phyloP scores from a whole-genome alignment of 2,329 filamentous ascomycete species.

The Pyrenochaeta sp. region DNA sequence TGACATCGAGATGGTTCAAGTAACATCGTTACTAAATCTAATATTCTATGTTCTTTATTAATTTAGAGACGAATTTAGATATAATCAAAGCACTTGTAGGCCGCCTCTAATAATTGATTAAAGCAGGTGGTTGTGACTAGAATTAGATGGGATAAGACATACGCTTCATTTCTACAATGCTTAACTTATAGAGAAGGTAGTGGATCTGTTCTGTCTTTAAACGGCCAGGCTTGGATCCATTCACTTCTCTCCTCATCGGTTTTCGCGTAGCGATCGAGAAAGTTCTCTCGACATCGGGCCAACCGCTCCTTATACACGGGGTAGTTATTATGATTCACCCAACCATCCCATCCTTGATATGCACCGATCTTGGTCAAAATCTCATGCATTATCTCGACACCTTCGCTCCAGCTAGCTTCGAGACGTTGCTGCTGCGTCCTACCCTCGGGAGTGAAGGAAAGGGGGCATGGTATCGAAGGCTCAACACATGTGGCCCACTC shows the following conservation, averaged over 20 bases:
- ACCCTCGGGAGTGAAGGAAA: conserved; percentile 23
- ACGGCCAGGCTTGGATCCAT: conserved; percentile 25
- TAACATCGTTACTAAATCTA: too few relatives aligned
- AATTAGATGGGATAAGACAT: too few relatives aligned
- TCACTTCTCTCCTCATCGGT: conserved; percentile 24
- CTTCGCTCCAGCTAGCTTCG: conserved; percentile 24
- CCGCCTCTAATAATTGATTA: too few relatives aligned
- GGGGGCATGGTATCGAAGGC: conserved; percentile 19
- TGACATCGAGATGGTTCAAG: too few relatives aligned
- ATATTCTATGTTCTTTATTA: too few relatives aligned
- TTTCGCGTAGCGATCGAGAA: conserved; percentile 24
- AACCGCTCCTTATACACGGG: conserved; percentile 26
- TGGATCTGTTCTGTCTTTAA: conserved; percentile 11
- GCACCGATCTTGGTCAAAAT: conserved; percentile 23
- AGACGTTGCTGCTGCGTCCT: conserved; percentile 23
- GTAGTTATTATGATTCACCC: conserved; percentile 31
- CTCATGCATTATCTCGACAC: conserved; percentile 30
- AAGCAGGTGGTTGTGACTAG: too few relatives aligned
- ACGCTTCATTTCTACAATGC: too few relatives aligned
- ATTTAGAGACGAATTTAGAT: too few relatives aligned
- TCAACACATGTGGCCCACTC: conserved; percentile 18
- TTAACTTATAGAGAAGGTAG: background rate
- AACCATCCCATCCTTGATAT: conserved; percentile 32
- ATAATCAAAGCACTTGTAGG: too few relatives aligned
- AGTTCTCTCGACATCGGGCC: conserved; percentile 21